Evolutionary conservation across 495 filamentous ascomycete species (phyloP), one percentile per base, ranked within the genome.

Genomic region (Aspergillus homomorphus): DNA sequence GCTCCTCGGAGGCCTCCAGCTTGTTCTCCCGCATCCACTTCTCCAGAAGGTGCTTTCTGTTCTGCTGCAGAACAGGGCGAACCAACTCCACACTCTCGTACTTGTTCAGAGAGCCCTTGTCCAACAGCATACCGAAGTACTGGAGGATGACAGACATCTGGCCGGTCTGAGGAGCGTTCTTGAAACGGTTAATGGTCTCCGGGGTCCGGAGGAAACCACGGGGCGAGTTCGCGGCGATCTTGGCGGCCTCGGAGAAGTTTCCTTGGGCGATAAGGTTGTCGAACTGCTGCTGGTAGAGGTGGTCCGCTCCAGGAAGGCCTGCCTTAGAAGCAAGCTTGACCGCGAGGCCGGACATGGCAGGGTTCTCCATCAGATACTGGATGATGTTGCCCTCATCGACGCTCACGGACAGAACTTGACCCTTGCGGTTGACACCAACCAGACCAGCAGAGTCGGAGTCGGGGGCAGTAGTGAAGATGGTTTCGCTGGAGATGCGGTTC

Each of bases 401-500:
- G 59, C 86, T 90, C 55, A 98, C 93, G 48, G 92, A 87, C 64
- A 99, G 80, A 43, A 99, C 92, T 73, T 98, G 95, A 44, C 94
- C 94, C 77, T 96, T 96, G 56, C 95, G 84, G 72, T 99, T 99
- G 57, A 99, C 90, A 54, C 92, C 92, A n/a, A 96, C 81, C 59
- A 97, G 86, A 64, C 94, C 94, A 55, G 84, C 84, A 22, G 89
- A 91, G 1, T 92, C 87, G n/a, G 81, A 82, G 68, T 98, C 93
- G 15, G 86, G 75, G 5, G 91, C 86, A 14, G 92, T 96, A 16
- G 92, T 92, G 76, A 99, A 99, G 67, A 99, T 98, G 0, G 94
- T 99, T 69, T 99, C 94, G 76, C 91, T 95, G 20, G 94, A 99
- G 66, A 99, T 99, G 52, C 94, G 89, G 77, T 99, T 98, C 92